Percentiles rank a stretch among this genome's conserved stretches.
phyloP scores from a whole-genome alignment of 148 eudicot species.

The Euryodendron excelsum region DNA sequence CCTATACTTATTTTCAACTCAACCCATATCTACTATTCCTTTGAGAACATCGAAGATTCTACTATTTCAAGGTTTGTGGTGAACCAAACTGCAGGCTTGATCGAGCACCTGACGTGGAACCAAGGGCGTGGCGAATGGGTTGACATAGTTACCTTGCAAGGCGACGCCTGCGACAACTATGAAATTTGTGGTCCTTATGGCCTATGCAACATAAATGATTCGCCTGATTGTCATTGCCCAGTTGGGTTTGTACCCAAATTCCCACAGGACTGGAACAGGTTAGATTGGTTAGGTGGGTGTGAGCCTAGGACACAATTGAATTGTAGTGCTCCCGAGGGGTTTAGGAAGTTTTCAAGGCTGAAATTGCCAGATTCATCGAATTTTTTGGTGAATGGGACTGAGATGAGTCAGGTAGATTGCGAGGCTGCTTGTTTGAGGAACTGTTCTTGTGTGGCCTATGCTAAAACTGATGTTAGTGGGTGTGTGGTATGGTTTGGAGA shows the following conservation, averaged over 20 bases:
- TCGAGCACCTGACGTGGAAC: slow-evolving; percentile 18
- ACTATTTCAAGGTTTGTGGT: slow-evolving; percentile 25
- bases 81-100: slow-evolving; percentile 18
- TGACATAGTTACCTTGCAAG: not conserved
- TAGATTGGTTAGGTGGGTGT: slow-evolving; percentile 28
- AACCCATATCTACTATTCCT: slow-evolving; percentile 15
- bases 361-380: slow-evolving; percentile 27
- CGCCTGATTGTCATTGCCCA: slow-evolving; percentile 18
- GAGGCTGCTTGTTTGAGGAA: slow-evolving; percentile 20
- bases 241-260: slow-evolving; percentile 24
- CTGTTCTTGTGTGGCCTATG: slow-evolving; percentile 33
- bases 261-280: slow-evolving; percentile 14
- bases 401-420: slow-evolving; percentile 10
- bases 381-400: slow-evolving; percentile 1
- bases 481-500: slow-evolving; percentile 27
- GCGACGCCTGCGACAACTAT: slow-evolving; percentile 19
- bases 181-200: slow-evolving; percentile 22
- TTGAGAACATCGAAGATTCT: slow-evolving; percentile 6
- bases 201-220: slow-evolving; percentile 1
- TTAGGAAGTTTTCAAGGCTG: slow-evolving; percentile 21
- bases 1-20: slow-evolving; percentile 11
- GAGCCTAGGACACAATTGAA: slow-evolving; percentile 12
- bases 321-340: slow-evolving; percentile 12
- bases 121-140: slow-evolving; percentile 14
- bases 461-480: slow-evolving; percentile 17